Evolutionary conservation across 2,329 filamentous ascomycete species (phyloP).

Genomic region (Aureobasidium namibiae): DNA sequence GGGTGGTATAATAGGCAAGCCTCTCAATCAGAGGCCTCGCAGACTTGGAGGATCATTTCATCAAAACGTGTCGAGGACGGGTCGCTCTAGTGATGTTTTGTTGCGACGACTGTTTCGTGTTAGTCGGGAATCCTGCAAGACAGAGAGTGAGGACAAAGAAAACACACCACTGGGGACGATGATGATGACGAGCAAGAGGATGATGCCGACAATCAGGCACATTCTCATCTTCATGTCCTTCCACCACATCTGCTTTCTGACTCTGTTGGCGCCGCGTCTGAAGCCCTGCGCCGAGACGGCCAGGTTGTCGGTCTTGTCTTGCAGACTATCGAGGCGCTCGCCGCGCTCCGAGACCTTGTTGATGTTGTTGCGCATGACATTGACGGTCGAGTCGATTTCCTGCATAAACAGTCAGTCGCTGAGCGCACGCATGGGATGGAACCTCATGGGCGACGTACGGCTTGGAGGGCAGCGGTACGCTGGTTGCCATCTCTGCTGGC

Average conservation of each 20-base stretch:
- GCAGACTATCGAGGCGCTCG: slow-evolving; percentile 74
- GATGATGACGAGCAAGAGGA: slow-evolving; percentile 86
- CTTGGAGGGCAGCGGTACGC: slow-evolving; percentile 68
- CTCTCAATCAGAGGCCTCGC: slow-evolving; percentile 1
- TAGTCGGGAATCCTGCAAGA: not conserved
- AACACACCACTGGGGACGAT: slow-evolving; percentile 81
- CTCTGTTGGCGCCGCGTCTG: slow-evolving; percentile 89
- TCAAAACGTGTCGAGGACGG: not conserved
- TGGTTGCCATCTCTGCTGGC: slow-evolving; percentile 46
- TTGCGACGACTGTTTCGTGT: slow-evolving; percentile 8
- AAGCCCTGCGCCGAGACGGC: slow-evolving; percentile 90
- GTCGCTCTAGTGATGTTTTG: slow-evolving; percentile 10
- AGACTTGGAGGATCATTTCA: not conserved
- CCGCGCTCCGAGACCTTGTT: slow-evolving; percentile 93
- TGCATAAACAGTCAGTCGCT: slow-evolving; percentile 32
- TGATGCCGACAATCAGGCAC: slow-evolving; percentile 84
- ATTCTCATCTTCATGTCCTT: slow-evolving; percentile 99
- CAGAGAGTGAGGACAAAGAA: not conserved
- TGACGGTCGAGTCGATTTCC: slow-evolving; percentile 97
- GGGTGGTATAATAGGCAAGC: slow-evolving; percentile 7
- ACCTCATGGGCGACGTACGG: slow-evolving; percentile 54
- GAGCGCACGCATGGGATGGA: not conserved
- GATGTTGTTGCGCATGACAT: slow-evolving; percentile 95
- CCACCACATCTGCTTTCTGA: slow-evolving; percentile 97
- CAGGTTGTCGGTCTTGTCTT: slow-evolving; percentile 91